Evolutionary conservation across 345 rosid species (phyloP).

Genomic region (Lenwebbia sp.): DNA sequence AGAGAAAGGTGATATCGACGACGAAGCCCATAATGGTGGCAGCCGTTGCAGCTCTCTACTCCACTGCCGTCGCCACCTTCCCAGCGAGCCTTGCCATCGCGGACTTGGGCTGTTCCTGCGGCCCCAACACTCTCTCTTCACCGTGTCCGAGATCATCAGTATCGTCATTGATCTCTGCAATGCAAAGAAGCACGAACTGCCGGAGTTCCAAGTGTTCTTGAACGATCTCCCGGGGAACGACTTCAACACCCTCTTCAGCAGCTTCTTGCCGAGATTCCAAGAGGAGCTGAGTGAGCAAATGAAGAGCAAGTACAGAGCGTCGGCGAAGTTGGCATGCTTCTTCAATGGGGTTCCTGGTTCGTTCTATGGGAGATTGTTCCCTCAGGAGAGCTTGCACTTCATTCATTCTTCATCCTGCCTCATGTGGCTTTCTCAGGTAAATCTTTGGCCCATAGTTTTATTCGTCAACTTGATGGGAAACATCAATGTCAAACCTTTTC

Average conservation of each 20-base stretch:
- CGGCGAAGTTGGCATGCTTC: background rate
- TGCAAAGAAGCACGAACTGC: slow-evolving; percentile 5
- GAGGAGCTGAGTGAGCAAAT: background rate
- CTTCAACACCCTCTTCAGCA: slow-evolving; percentile 32
- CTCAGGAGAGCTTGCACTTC: slow-evolving; percentile 20
- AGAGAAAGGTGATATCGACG: background rate
- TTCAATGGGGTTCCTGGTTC: slow-evolving; percentile 33
- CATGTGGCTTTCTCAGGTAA: slow-evolving; percentile 45
- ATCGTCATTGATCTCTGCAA: background rate
- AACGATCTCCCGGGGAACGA: slow-evolving; percentile 53
- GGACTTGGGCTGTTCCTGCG: slow-evolving; percentile 28
- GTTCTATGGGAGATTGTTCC: slow-evolving; percentile 38
- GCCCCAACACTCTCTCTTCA: slow-evolving; percentile 9
- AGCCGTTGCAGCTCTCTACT: background rate
- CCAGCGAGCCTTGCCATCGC: background rate
- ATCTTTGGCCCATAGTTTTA: background rate
- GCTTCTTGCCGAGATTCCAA: background rate
- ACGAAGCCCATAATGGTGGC: background rate
- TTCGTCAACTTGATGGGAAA: background rate
- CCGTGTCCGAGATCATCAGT: background rate
- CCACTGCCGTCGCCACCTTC: background rate
- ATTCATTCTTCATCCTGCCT: slow-evolving; percentile 42
- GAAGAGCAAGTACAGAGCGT: too few species aligned
- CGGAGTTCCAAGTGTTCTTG: slow-evolving; percentile 28
- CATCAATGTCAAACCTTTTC: too few species aligned